phyloP scores from a whole-genome alignment of 2,329 filamentous ascomycete species.

The Pleomassaria siparia region DNA sequence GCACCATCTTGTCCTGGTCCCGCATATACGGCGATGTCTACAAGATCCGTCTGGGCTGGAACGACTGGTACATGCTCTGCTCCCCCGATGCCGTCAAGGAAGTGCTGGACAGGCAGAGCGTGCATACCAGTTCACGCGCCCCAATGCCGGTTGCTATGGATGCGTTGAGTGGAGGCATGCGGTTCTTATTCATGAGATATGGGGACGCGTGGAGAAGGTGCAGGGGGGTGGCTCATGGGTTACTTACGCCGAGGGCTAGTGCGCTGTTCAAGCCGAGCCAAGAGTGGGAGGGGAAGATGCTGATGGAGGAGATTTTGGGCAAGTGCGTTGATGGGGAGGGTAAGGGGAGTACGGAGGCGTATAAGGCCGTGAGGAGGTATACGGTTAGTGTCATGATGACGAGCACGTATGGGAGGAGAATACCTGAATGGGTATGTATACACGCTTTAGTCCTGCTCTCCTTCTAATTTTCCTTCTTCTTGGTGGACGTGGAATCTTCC shows the following conservation, averaged over 20 bases:
- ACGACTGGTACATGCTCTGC: slow-evolving; percentile 51
- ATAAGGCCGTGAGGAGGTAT: slow-evolving; percentile 33
- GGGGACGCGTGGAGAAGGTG: slow-evolving; percentile 44
- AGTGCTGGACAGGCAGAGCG: slow-evolving; percentile 47
- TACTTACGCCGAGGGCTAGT: slow-evolving; percentile 42
- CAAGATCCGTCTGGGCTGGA: slow-evolving; percentile 48
- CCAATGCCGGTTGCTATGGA: slow-evolving; percentile 46
- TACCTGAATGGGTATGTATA: slow-evolving; percentile 35
- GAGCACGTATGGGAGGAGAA: slow-evolving; percentile 37
- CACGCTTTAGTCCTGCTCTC: too few relatives aligned
- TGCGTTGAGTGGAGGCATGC: slow-evolving; percentile 43
- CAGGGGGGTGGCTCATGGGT: slow-evolving; percentile 42
- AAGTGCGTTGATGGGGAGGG: slow-evolving; percentile 18
- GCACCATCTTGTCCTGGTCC: slow-evolving; percentile 42
- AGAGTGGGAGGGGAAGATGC: slow-evolving; percentile 50
- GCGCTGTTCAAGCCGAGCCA: slow-evolving; percentile 47
- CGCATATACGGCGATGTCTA: slow-evolving; percentile 50
- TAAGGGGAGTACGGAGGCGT: slow-evolving; percentile 25
- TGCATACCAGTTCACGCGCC: slow-evolving; percentile 38
- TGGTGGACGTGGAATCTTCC: too few relatives aligned
- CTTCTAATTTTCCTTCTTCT: too few relatives aligned
- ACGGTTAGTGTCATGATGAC: slow-evolving; percentile 41
- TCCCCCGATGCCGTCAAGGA: slow-evolving; percentile 48
- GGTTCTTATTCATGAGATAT: slow-evolving; percentile 48
- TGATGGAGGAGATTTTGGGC: slow-evolving; percentile 46